Percentiles rank a stretch among this genome's conserved stretches.
Conservation (phyloP, 1,139 yeast species). For the Yamadazyma trypodendri region DNA sequence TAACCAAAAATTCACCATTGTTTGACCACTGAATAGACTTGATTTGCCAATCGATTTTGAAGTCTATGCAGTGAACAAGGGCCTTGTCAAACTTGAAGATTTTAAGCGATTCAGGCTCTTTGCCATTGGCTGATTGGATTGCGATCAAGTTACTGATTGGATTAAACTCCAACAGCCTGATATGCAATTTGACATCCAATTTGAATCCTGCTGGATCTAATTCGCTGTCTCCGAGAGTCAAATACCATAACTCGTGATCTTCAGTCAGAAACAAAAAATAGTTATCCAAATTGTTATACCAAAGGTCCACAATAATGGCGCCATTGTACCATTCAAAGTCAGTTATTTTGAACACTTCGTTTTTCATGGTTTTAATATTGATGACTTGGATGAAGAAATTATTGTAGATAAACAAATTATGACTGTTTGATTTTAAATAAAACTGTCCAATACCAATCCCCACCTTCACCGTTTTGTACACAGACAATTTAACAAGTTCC, state of each 20-base stretch:
- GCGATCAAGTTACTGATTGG: constrained; percentile 26
- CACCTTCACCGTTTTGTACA: constrained; percentile 36
- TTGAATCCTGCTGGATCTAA: constrained; percentile 17
- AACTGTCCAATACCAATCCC: constrained; percentile 31
- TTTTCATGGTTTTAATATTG: constrained; percentile 33
- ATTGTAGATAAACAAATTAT: constrained; percentile 34
- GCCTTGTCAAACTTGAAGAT: constrained; percentile 1
- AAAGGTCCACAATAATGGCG: constrained; percentile 17
- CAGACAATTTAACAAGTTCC: constrained; percentile 28
- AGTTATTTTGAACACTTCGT: constrained; percentile 26
- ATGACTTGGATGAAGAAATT: constrained; percentile 31
- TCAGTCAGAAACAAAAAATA: constrained; percentile 33
- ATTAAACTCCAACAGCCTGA: constrained; percentile 21
- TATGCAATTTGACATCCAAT: constrained; percentile 10
- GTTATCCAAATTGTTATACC: constrained; percentile 23
- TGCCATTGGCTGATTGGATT: constrained; percentile 5
- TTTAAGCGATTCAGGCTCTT: background rate
- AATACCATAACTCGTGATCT: constrained; percentile 28
- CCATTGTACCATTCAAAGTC: constrained; percentile 32
- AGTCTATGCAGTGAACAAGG: constrained; percentile 2
- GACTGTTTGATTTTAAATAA: constrained; percentile 44
- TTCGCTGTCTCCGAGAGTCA: constrained; percentile 17
- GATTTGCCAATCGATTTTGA: constrained; percentile 3
- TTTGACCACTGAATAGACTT: constrained; percentile 30
- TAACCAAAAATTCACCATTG: constrained; percentile 34